phyloP scores from a whole-genome alignment of 305 asterid species.

The Fraxinus sp. region DNA sequence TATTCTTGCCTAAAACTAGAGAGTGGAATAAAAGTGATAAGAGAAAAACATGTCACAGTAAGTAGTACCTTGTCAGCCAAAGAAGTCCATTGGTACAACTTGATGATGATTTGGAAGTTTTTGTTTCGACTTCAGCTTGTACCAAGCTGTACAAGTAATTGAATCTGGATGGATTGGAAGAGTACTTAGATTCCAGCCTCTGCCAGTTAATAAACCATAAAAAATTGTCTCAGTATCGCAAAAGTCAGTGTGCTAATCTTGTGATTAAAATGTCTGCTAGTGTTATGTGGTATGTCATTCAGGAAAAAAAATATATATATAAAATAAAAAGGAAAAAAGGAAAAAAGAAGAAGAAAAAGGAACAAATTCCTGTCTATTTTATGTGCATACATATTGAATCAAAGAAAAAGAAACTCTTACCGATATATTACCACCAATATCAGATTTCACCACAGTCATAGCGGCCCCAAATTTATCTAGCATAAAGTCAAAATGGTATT shows the following conservation, averaged over 20 bases:
- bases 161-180: conserved; percentile 62
- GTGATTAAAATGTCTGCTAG: background rate
- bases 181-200: conserved; percentile 77
- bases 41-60: background rate
- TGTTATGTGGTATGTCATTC: background rate
- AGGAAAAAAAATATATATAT: background rate
- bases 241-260: background rate
- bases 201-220: conserved; percentile 24
- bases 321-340: background rate
- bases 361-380: background rate
- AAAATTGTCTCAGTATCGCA: background rate
- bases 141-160: conserved; percentile 74
- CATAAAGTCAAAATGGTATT: conserved; percentile 18
- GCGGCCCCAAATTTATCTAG: conserved; percentile 85
- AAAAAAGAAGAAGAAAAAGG: background rate
- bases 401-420: conserved; percentile 35
- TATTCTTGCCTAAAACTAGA: background rate
- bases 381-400: background rate
- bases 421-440: conserved; percentile 66
- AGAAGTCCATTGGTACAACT: conserved; percentile 82
- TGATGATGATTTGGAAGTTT: conserved; percentile 71
- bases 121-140: conserved; percentile 86
- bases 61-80: conserved; percentile 77
- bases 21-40: background rate
- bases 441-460: conserved; percentile 75